Base-by-base conservation (phyloP, 495 filamentous ascomycete species). In the Elaphomyces granulatus region DNA sequence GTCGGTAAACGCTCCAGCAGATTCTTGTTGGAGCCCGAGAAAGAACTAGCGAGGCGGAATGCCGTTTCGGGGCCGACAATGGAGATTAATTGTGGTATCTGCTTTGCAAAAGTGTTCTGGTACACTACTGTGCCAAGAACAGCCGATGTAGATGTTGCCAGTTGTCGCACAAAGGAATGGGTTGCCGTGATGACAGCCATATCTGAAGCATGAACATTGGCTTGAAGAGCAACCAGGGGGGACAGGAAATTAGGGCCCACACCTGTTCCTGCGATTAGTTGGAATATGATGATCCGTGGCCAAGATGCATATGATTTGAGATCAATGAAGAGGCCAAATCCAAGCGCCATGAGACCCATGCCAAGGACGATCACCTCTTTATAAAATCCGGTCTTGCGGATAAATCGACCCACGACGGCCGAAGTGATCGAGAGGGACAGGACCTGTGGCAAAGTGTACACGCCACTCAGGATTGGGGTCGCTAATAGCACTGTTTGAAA, bases 371-470 rank as follows among this genome's bases (percentile, higher is more conserved):
- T 74, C 16, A 67, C 40, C 20, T 64, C 64, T 20, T 66, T 61
- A 51, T 63, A 68, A 42, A 53, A 59, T 41, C 66, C 69, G 31
- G 82, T 83, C 54, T 81, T 85, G 37, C 74, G 72, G 55, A 92
- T 88, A 49, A 77, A 60, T 40, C 81, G 48, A 20, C 86, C 87
- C 0, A 74, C 77, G 1, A 45, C 46, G 6, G 67, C 74, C 12
- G 81, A 82, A 15, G 65, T 49, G 45, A 83, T 28, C 15, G 82
- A 82, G 10, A 92, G 69, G 1, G 75, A 64, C 37, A 92, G 50
- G 12, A 78, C 81, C 45, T 78, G 77, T 2, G 86, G 81, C 8
- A 93, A 68, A 15, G 85, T 63, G 53, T 86, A 86, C 31, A 92
- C 77, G 20, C 86, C 87, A 20, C 77, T 81, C 4, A 82, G 54